Percentiles rank a stretch among this genome's conserved stretches.
Conservation (phyloP, 805 yeast genomes). For the Pichia rugopelliculosa region DNA sequence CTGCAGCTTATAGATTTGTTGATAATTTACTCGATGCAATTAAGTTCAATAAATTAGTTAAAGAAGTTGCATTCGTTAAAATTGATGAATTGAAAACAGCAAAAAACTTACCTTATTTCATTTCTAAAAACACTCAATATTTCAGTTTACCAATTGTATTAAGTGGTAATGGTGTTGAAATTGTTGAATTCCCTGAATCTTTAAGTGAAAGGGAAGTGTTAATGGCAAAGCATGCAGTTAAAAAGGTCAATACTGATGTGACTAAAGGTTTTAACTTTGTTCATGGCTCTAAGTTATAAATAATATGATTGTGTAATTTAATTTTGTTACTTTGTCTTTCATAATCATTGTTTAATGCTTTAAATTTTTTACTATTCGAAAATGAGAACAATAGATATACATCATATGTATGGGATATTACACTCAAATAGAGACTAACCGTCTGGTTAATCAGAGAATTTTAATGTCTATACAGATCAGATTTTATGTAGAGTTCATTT, state of each 20-base stretch:
- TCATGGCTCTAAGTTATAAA: conserved; percentile 16
- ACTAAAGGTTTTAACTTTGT: conserved; percentile 20
- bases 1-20: conserved; percentile 81
- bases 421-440: too few relatives aligned
- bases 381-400: too few relatives aligned
- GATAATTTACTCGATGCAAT: conserved; percentile 32
- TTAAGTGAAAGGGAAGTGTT: conserved; percentile 12
- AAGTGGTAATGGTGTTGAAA: conserved; percentile 27
- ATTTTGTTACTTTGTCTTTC: too few relatives aligned
- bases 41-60: conserved; percentile 14
- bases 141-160: conserved; percentile 43
- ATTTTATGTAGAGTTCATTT: too few relatives aligned
- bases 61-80: conserved; percentile 46
- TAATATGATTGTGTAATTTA: background rate
- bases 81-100: conserved; percentile 42
- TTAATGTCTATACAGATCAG: too few relatives aligned
- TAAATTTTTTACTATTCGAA: too few relatives aligned
- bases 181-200: conserved; percentile 14
- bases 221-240: conserved; percentile 14
- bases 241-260: conserved; percentile 16
- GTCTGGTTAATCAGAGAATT: too few relatives aligned
- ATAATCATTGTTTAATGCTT: too few relatives aligned
- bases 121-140: conserved; percentile 30
- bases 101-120: conserved; percentile 21
- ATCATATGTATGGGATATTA: too few relatives aligned